A percentile compares a stretch with the other conserved stretches of the same genome.
Conservation (phyloP, 441 rosid species). For the Populus hybrid region DNA sequence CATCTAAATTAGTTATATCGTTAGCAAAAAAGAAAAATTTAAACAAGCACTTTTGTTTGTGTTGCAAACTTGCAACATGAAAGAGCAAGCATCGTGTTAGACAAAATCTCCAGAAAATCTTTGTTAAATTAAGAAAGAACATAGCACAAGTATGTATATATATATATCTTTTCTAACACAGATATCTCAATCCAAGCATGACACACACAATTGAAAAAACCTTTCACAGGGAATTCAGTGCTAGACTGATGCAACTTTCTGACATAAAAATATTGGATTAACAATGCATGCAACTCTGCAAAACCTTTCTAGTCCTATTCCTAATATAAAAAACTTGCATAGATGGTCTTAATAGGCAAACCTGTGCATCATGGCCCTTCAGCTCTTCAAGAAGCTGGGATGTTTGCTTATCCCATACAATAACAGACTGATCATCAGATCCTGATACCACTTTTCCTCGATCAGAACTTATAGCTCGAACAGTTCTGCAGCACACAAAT, state of each 20-base stretch:
- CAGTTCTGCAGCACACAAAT: conserved; percentile 52
- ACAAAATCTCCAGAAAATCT: not conserved
- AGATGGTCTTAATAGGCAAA: conserved; percentile 29
- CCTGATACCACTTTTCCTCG: conserved; percentile 97
- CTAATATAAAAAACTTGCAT: conserved; percentile 14
- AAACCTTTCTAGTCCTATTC: conserved; percentile 2
- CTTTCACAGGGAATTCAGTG: not conserved
- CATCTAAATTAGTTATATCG: not conserved
- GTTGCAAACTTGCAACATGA: not conserved
- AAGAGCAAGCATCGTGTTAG: not conserved
- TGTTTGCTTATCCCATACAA: conserved; percentile 99
- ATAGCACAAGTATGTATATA: no score
- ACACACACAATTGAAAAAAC: not conserved
- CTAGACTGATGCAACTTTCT: not conserved
- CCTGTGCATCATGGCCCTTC: conserved; percentile 97
- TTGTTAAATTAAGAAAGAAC: not conserved
- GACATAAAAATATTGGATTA: not conserved
- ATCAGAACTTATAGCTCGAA: conserved; percentile 98
- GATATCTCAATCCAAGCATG: not conserved
- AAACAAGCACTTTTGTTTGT: no score
- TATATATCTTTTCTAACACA: not conserved
- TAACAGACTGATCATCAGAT: conserved; percentile 92
- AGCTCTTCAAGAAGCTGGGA: conserved; percentile 89
- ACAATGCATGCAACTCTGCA: not conserved
- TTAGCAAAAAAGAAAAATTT: not conserved